Base-by-base conservation (phyloP, 208 protist species). In the Perkinsela sp. region DNA sequence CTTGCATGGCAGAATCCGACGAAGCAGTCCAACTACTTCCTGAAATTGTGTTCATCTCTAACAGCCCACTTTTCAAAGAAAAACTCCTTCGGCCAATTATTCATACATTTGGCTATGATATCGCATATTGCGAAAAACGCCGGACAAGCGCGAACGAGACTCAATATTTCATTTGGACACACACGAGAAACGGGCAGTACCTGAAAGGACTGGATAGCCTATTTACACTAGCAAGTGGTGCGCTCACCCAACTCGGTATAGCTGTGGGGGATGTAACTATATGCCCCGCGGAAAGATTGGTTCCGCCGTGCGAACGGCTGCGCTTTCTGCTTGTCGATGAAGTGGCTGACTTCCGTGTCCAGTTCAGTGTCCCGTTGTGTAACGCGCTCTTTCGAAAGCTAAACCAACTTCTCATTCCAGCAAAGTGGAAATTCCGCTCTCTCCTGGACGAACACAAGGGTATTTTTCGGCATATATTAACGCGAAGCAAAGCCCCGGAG, bases 111-210 rank as follows among this genome's bases (percentile, higher is more conserved):
- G 40, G 40, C 40, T 57, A n/a, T 57, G 22, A 22, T 57, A 22
- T 57, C 22, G 22, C 40, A 57, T 22, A 57, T 22, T 57, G 40
- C 40, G 40, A 57, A 22, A 57, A 57, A 22, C 40, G 40, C 22
- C 6, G 6, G 13, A 22, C 22, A n/a, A 22, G 13, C 40, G 6
- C 40, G 6, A 22, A 22, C 13, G 40, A 57, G 22, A 57, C 40
- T n/a, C 40, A 57, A 57, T 57, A 57, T 57, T 57, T 57, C 22
- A n/a, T 57, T n/a, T 57, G 40, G 40, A 57, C 40, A 57, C 40
- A 22, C 22, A 57, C 40, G 22, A 57, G 22, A 57, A 57, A 57
- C 22, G 40, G 40, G 6, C 40, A 57, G 13, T 22, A n/a, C 6
- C 40, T 57, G 13, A 57, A 57, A 22, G 40, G 40, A n/a, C 6